Evolutionary conservation across 805 yeast species (phyloP).

Genomic region (Pichia eremophila): DNA sequence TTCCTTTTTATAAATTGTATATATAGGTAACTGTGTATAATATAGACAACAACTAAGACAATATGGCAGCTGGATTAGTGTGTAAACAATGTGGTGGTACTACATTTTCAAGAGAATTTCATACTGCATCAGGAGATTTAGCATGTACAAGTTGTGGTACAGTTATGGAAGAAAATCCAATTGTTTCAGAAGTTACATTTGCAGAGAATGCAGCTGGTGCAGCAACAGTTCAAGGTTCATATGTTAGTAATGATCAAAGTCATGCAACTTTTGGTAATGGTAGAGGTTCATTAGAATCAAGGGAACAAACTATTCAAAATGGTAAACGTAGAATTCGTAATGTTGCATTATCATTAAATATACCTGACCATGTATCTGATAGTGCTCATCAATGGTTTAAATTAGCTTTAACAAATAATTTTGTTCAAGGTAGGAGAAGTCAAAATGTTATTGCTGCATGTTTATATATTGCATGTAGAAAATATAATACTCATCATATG

Average conservation of each 20-base stretch:
- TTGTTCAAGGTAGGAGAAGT: conserved; percentile 94
- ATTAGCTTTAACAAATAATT: conserved; percentile 75
- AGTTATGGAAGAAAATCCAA: conserved; percentile 85
- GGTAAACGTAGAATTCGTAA: conserved; percentile 73
- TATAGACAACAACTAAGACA: too few species aligned
- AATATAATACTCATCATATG: conserved; percentile 88
- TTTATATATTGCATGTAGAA: conserved; percentile 88
- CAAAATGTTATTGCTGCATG: conserved; percentile 95
- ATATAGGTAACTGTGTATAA: too few species aligned
- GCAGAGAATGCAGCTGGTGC: conserved; percentile 91
- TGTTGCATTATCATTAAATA: conserved; percentile 67
- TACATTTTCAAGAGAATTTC: conserved; percentile 41
- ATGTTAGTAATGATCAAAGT: conserved; percentile 79
- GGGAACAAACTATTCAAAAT: conserved; percentile 82
- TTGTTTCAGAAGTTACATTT: conserved; percentile 91
- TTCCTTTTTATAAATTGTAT: too few species aligned
- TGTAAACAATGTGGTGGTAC: conserved; percentile 42
- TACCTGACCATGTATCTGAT: conserved; percentile 79
- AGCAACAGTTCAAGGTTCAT: conserved; percentile 91
- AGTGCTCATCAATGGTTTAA: conserved; percentile 86
- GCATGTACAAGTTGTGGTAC: conserved; percentile 80
- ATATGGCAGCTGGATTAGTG: conserved; percentile 7
- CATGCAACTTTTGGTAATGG: conserved; percentile 64
- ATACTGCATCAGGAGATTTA: conserved; percentile 61
- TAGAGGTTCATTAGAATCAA: conserved; percentile 68